Conservation (phyloP, 1,139 yeast genomes). For the Scheffersomyces insectosa region DNA sequence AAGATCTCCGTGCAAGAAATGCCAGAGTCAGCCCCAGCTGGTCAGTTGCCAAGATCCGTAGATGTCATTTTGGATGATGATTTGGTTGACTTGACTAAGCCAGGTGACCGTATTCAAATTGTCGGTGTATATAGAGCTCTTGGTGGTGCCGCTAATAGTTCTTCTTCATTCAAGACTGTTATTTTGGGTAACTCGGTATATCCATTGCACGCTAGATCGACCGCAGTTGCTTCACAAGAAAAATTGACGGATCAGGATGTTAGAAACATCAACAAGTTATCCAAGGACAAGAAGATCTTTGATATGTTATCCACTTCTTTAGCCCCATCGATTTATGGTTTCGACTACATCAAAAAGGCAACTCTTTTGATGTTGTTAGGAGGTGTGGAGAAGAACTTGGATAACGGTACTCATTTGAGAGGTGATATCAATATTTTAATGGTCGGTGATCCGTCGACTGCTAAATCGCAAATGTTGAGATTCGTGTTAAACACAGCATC, state of each 20-base stretch:
- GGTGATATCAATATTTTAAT: conserved; percentile 94
- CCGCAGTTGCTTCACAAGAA: conserved; percentile 80
- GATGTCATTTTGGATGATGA: conserved; percentile 94
- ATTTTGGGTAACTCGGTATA: conserved; percentile 87
- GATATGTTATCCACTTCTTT: conserved; percentile 80
- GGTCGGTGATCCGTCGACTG: conserved; percentile 99
- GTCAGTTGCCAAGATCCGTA: conserved; percentile 91
- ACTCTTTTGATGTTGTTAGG: conserved; percentile 88
- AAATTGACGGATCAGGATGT: conserved; percentile 80
- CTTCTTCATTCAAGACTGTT: conserved; percentile 75
- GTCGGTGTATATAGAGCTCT: conserved; percentile 93
- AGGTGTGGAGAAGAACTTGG: conserved; percentile 92
- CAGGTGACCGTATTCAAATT: conserved; percentile 94
- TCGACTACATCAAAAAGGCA: conserved; percentile 87
- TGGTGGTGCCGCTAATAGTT: conserved; percentile 73
- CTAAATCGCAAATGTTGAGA: conserved; percentile 92
- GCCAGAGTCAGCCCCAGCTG: conserved; percentile 99
- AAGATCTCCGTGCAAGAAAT: conserved; percentile 92
- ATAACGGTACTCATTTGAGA: conserved; percentile 94
- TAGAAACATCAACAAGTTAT: conserved; percentile 78
- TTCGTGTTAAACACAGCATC: conserved; percentile 94
- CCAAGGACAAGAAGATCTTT: conserved; percentile 67
- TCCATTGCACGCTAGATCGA: conserved; percentile 82
- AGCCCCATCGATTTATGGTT: conserved; percentile 96
- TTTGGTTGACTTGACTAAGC: conserved; percentile 86